Base-by-base conservation (phyloP, 345 rosid genomes). In the Eucalyptus marginata region DNA sequence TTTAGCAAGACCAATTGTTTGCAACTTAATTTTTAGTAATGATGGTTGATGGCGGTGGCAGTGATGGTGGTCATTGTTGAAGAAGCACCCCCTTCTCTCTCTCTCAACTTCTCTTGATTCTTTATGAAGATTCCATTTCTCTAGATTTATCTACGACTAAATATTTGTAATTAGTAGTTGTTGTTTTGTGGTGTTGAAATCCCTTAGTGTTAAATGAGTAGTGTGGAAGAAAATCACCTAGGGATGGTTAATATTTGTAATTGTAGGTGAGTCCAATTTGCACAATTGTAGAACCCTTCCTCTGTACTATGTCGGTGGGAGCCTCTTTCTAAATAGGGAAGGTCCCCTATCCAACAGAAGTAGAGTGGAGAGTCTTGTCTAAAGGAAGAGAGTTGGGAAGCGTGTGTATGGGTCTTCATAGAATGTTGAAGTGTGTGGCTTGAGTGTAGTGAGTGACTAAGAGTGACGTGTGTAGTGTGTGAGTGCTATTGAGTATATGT, bases 1-100 rank as follows among this genome's bases (percentile, higher is more conserved):
- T 66, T 14, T n/a, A n/a, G 31, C 6, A 1, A 0, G 76, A n/a
- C 2, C 20, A 14, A 64, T 7, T 66, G 10, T n/a, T 66, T 66
- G 18, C 76, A 59, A 25, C 66, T 59, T 59, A 5, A 27, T 59
- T 59, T 59, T 27, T 59, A 5, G 66, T 1, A 59, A 59, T 27
- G 31, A 59, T 59, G n/a, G 66, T 59, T 27, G 66, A 27, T 11
- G 66, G 66, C 4, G 0, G 16, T 11, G 29, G 31, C 1, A 3
- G 2, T 27, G 66, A 12, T 1, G 62, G 3, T 56, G 4, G 24
- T 18, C 58, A 3, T 52, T 56, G 58, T 18, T 52, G 58, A 52
- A 52, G 25, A 52, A 7, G 58, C 58, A 52, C 58, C 58, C 24
- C 5, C 10, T 18, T 52, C 10, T 52, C 10, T 52, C 10, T 52